phyloP scores from a whole-genome alignment of 2,329 filamentous ascomycete species.

The Lachnellula cervina region DNA sequence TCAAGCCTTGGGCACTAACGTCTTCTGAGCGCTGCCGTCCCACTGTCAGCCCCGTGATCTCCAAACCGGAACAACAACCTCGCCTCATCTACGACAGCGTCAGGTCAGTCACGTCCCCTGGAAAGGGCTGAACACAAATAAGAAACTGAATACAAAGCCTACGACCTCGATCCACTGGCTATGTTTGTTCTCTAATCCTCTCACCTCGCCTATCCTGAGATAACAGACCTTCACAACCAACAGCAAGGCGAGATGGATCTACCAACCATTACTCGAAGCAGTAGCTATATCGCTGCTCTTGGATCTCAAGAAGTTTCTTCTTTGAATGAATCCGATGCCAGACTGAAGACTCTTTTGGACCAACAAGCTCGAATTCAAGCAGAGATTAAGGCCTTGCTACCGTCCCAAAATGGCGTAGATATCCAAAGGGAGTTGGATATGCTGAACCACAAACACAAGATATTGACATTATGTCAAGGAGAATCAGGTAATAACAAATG shows the following conservation, averaged over 20 bases:
- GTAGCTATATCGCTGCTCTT: background rate
- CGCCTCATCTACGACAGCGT: background rate
- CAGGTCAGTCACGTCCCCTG: background rate
- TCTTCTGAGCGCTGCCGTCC: background rate
- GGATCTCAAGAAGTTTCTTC: background rate
- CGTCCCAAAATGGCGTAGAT: background rate
- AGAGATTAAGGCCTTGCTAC: background rate
- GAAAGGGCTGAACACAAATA: background rate
- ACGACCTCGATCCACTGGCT: background rate
- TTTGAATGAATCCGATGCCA: background rate
- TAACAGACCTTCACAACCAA: background rate
- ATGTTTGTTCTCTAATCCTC: background rate
- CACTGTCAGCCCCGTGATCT: background rate
- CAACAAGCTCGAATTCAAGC: background rate
- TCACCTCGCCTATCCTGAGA: background rate
- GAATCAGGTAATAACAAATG: background rate
- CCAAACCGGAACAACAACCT: background rate
- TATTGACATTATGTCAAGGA: background rate
- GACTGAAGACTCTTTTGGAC: background rate
- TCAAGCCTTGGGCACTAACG: background rate
- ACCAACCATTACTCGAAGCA: background rate
- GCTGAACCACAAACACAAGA: conserved; percentile 1
- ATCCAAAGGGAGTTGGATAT: background rate
- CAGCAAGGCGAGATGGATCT: background rate
- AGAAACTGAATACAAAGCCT: background rate